Base-by-base conservation (phyloP, 805 yeast species). In the Wickerhamomyces bisporus region DNA sequence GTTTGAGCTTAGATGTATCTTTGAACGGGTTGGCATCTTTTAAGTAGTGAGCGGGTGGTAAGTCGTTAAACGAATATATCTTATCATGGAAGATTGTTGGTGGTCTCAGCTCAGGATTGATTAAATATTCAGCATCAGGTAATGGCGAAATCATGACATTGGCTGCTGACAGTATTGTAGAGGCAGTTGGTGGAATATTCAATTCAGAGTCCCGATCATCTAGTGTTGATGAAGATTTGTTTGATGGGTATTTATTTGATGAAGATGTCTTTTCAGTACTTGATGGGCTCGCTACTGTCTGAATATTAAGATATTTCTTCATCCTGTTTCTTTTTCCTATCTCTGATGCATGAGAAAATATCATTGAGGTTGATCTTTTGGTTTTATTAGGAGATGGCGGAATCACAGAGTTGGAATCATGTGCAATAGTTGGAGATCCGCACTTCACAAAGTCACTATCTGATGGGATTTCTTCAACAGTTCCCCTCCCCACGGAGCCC, bases 81-180 rank as follows among this genome's bases (percentile, higher is more conserved):
- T 82, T 78, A 55, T 91, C 98, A 54, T 93, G 97, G 30, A 91
- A 64, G 18, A 91, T 82, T 1, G 79, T 75, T 39, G 75, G 70
- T 9, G 77, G 76, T 32, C 98, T 66, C 1, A 71, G 50, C 1
- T 59, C 58, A 0, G 96, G 96, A 47, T 86, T 76, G 18, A 70
- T 72, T 14, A 89, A 70, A 55, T 74, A 91, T 40, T 71, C 71
- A 36, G 70, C 57, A 0, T 84, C 66, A 0, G 98, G 97, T 10
- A 80, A 63, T 1, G 96, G 95, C 1, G 96, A 94, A 6, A 84
- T 60, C 6, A 91, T 61, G 1, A 86, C 77, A 5, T 82, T 76
- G 4, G 86, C 74, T 0, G 95, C 95, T 1, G 95, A 78, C 40
- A 82, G 77, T 5, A 91, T 50, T 11, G 91, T 78, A 0, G 93